Evolutionary conservation across 352 stramenopile species (phyloP).

Genomic region (Phytopythium cucurbitacearum): DNA sequence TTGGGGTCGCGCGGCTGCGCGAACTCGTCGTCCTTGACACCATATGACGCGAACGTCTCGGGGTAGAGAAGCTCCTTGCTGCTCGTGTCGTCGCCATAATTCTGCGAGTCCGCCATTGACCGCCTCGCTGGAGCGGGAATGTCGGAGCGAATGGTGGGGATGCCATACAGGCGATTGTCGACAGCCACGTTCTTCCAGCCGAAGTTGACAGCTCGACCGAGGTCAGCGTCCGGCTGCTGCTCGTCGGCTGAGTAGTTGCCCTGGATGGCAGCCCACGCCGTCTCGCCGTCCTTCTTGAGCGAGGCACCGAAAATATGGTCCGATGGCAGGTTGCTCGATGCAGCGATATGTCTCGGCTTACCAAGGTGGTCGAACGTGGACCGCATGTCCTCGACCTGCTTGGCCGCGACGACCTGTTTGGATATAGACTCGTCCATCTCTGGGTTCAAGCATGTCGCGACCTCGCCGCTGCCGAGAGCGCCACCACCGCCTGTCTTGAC

Average conservation of each 20-base stretch:
- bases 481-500: slow-evolving; percentile 19
- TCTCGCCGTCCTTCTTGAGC: slow-evolving; percentile 42
- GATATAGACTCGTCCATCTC: slow-evolving; percentile 59
- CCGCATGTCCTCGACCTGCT: slow-evolving; percentile 72
- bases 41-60: slow-evolving; percentile 72
- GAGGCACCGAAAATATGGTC: slow-evolving; percentile 67
- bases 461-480: slow-evolving; percentile 33
- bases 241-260: slow-evolving; percentile 77
- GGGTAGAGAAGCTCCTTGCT: slow-evolving; percentile 84
- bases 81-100: slow-evolving; percentile 87
- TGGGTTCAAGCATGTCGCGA: slow-evolving; percentile 54
- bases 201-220: slow-evolving; percentile 78
- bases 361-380: slow-evolving; percentile 74
- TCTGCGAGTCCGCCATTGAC: slow-evolving; percentile 88
- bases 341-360: slow-evolving; percentile 54
- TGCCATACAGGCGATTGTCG: slow-evolving; percentile 66
- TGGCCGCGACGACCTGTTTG: slow-evolving; percentile 38
- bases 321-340: slow-evolving; percentile 26
- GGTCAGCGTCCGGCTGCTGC: slow-evolving; percentile 75
- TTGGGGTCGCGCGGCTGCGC: slow-evolving; percentile 45
- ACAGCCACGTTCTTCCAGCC: slow-evolving; percentile 81
- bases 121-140: slow-evolving; percentile 61
- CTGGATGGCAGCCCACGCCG: slow-evolving; percentile 75
- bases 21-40: slow-evolving; percentile 85
- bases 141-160: slow-evolving; percentile 83